phyloP scores from a whole-genome alignment of 2,329 filamentous ascomycete genomes.

The Magnaporthiopsis incrustans region DNA sequence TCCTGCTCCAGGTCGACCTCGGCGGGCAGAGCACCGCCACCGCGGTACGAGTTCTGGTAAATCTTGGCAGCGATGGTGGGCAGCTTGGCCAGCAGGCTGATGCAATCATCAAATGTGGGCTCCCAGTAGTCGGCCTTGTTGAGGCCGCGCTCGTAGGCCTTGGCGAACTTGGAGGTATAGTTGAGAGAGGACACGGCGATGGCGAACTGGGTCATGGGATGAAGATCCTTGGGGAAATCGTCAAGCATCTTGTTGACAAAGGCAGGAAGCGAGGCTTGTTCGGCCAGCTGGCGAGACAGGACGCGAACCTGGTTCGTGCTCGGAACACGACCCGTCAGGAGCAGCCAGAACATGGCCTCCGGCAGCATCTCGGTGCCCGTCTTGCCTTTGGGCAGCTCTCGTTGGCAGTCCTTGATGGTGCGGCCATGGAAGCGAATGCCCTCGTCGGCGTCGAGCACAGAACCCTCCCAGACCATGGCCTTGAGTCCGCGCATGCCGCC shows the following conservation, averaged over 20 bases:
- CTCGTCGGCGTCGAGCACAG: conserved; percentile 91
- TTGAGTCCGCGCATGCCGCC: conserved; percentile 97
- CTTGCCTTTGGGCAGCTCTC: conserved; percentile 84
- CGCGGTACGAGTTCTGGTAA: conserved; percentile 82
- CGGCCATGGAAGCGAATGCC: conserved; percentile 97
- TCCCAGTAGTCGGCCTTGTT: conserved; percentile 99
- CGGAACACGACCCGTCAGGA: conserved; percentile 88
- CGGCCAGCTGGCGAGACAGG: conserved; percentile 79
- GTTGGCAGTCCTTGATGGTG: conserved; percentile 97
- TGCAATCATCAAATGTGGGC: conserved; percentile 91
- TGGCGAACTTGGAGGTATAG: conserved; percentile 88
- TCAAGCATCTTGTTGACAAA: conserved; percentile 87
- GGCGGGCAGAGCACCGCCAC: conserved; percentile 64
- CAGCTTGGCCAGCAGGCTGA: conserved; percentile 89
- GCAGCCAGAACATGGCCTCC: conserved; percentile 98
- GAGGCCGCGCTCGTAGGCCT: conserved; percentile 82
- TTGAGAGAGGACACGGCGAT: conserved; percentile 94
- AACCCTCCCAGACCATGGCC: conserved; percentile 98
- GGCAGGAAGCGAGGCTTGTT: conserved; percentile 72
- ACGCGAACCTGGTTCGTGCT: conserved; percentile 71
- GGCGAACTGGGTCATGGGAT: conserved; percentile 97
- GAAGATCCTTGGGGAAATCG: conserved; percentile 78
- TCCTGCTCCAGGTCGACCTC: conserved; percentile 78
- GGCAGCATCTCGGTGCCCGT: conserved; percentile 95
- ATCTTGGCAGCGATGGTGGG: conserved; percentile 96